Conservation (phyloP, 2,329 filamentous ascomycete genomes). For the Cladosporium colombiae region DNA sequence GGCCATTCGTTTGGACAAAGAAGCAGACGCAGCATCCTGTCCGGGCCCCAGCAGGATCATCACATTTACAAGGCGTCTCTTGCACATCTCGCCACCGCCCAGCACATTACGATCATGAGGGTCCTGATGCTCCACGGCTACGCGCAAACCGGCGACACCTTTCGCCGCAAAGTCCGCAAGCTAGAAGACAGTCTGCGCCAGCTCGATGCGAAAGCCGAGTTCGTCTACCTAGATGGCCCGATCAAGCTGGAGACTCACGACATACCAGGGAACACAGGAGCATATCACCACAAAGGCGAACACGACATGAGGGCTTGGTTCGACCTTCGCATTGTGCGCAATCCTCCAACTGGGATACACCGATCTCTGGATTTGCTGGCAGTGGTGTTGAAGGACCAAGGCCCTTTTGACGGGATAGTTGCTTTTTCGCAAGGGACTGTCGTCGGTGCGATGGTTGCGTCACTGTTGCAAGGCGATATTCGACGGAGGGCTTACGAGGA, state of each 20-base stretch:
- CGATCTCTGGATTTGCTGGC: background rate
- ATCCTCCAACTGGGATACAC: background rate
- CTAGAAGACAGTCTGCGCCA: background rate
- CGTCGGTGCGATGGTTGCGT: background rate
- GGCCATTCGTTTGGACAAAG: too few species aligned
- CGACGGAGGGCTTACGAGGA: background rate
- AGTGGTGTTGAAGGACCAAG: background rate
- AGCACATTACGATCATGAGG: too few species aligned
- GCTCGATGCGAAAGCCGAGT: background rate
- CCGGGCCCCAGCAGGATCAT: too few species aligned
- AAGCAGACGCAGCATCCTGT: too few species aligned
- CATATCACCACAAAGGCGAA: background rate
- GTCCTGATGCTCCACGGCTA: constrained; percentile 10
- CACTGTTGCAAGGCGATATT: background rate
- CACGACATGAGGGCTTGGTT: constrained; percentile 6
- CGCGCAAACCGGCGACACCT: constrained; percentile 3
- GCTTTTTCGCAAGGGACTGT: constrained; percentile 11
- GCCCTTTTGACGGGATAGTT: background rate
- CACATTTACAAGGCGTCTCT: background rate
- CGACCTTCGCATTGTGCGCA: background rate
- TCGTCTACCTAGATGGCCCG: background rate
- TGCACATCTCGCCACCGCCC: background rate
- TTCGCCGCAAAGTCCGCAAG: background rate
- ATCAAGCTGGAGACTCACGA: background rate
- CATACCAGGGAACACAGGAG: background rate